Evolutionary conservation across 169 alveolate genomes (phyloP), one percentile per base, ranked within the genome.

Genomic region (Eimeria tenella): DNA sequence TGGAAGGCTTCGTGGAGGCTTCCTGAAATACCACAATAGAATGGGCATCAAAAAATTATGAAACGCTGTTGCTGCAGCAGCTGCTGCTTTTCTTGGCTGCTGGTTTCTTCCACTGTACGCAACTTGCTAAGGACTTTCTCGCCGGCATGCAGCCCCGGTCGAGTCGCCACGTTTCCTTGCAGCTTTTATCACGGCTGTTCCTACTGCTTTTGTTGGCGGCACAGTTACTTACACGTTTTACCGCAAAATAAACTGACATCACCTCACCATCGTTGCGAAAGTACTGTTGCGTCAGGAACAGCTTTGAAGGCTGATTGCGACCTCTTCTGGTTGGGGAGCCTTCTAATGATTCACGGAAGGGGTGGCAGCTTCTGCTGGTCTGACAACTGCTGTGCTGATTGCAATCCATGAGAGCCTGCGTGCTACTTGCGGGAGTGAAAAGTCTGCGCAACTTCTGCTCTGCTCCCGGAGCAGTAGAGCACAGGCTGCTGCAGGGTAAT

Each of bases 1-100:
- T 81, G 56, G 73, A 81, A 11, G 17, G 89, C 73, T 5, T 81
- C 73, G 50, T 81, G 89, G 17, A 81, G 21, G n/a, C 73, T 56
- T n/a, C 53, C 89, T 81, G 89, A 56, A 15, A 6, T n/a, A 71
- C 50, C 49, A 75, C n/a, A 75, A 17, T 58, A 0, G 68, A 17
- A 58, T 58, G 19, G 11, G 19, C 68, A 58, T 58, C 19, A 58
- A 17, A 58, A 58, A 17, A 1, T 58, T 17, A 13, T 58, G 21
- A 13, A 58, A 58, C 68, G 11, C 1, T 58, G 21, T 13, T 10
- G 68, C 68, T 58, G 68, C 68, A 2, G 42, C 42, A 0, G 42
- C 42, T 31, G 42, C 42, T 2, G 42, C 42, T 31, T 31, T 31
- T 31, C 42, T 31, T 31, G 42, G 42, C 42, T 31, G 42, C 42